phyloP scores from a whole-genome alignment of 768 basidiomycete genomes.

The Tricholoma saponaceum region DNA sequence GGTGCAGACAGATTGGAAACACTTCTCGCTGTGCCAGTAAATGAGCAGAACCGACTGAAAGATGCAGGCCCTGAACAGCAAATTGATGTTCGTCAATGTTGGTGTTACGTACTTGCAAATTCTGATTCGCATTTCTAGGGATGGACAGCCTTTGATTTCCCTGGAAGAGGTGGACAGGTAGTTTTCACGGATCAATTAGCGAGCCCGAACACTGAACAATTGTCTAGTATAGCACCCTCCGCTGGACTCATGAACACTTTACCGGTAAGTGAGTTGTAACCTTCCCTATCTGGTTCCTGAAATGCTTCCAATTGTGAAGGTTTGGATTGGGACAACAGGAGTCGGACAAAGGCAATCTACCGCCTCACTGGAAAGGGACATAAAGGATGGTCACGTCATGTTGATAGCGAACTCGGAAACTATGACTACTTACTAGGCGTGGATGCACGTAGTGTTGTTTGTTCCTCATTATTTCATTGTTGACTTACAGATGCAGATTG shows the following conservation, averaged over 20 bases:
- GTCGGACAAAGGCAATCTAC: constrained; percentile 61
- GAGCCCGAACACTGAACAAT: neutral
- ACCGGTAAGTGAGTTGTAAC: constrained; percentile 44
- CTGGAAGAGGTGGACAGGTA: constrained; percentile 73
- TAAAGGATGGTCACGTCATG: constrained; percentile 78
- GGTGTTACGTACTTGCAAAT: neutral
- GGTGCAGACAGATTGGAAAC: constrained; percentile 77
- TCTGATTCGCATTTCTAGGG: constrained; percentile 38
- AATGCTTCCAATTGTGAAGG: constrained; percentile 37
- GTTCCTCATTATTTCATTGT: neutral
- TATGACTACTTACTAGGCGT: constrained; percentile 80
- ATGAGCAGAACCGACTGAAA: constrained; percentile 62
- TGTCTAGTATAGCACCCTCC: constrained; percentile 61
- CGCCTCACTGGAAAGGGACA: constrained; percentile 63
- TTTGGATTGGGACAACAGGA: constrained; percentile 78
- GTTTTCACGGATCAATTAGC: neutral
- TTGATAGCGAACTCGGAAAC: constrained; percentile 83
- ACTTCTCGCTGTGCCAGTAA: constrained; percentile 68
- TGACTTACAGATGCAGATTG: constrained; percentile 47
- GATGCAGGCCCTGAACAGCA: constrained; percentile 53
- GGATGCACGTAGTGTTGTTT: constrained; percentile 48
- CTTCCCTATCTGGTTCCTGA: neutral
- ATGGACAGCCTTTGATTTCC: constrained; percentile 86
- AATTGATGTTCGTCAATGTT: constrained; percentile 52
- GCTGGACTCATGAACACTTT: constrained; percentile 78